Evolutionary conservation across 2,329 filamentous ascomycete genomes (phyloP).

Genomic region (Epichloe festucae): DNA sequence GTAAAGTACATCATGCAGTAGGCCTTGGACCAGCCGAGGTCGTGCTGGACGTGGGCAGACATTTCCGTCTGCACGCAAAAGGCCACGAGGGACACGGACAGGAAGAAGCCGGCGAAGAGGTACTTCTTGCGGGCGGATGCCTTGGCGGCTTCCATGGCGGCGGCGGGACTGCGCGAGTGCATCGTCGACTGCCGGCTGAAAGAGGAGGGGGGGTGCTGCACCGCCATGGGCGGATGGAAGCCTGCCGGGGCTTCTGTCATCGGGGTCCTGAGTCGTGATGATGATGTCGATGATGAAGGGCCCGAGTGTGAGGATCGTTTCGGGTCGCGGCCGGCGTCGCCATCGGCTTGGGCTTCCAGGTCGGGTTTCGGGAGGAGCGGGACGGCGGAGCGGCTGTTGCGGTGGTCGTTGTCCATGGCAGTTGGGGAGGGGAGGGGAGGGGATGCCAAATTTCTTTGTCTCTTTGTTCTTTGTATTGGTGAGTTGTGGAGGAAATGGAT

Average conservation of each 20-base stretch:
- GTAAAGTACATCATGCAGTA: conserved; percentile 99
- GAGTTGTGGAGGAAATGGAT: too few relatives aligned
- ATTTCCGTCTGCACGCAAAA: conserved; percentile 95
- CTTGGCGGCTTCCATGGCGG: conserved; percentile 17
- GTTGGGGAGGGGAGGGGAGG: too few relatives aligned
- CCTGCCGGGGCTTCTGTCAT: conserved; percentile 10
- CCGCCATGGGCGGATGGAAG: neutral
- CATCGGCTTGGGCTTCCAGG: conserved; percentile 1
- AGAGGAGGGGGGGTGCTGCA: conserved; percentile 8
- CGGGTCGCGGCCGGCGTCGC: conserved; percentile 12
- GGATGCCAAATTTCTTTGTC: too few relatives aligned
- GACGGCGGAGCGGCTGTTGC: conserved; percentile 8
- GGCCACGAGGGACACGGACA: conserved; percentile 68
- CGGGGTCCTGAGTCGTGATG: conserved; percentile 14
- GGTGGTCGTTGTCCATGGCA: conserved; percentile 6
- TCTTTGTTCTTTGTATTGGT: too few relatives aligned
- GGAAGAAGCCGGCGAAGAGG: conserved; percentile 72
- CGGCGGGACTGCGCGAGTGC: conserved; percentile 62
- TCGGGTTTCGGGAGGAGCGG: conserved; percentile 11
- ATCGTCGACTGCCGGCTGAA: conserved; percentile 47
- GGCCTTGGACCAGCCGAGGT: conserved; percentile 92
- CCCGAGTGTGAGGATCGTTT: conserved; percentile 10
- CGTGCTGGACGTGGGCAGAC: conserved; percentile 85
- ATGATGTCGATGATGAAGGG: conserved; percentile 11
- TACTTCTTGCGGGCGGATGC: conserved; percentile 62